Evolutionary conservation across 176 grass and related monocot species (phyloP), one percentile per base, ranked within the genome.

Genomic region (Oryza meyeriana): DNA sequence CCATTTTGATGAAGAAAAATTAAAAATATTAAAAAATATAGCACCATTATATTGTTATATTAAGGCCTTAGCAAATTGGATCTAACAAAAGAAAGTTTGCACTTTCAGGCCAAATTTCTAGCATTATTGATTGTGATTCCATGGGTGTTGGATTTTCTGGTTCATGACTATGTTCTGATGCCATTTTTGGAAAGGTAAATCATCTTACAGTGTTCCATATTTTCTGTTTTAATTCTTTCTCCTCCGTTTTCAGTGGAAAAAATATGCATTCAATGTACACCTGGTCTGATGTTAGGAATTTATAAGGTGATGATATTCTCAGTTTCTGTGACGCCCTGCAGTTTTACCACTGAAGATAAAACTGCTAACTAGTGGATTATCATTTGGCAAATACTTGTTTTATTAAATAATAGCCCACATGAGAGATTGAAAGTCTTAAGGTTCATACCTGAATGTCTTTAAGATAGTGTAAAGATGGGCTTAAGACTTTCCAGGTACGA

Each of bases 141-240:
- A 6, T 94, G 59, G 86, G 30, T 77, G 34, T 82, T 89, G 71
- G 92, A 94, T 81, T 93, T 95, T 88, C 66, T 94, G 59, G 86
- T 98, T 87, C 95, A 98, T 93, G 95, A 98, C 88, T 94, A 88
- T 77, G 86, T 94, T 87, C 80, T 98, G 72, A 94, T 98, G 95
- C 92, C 92, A 71, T 98, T 98, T 83, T 79, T 98, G 89, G 95
- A 98, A 75, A 94, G 95, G 95, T 98, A 89, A 82, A 81, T 66
- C 44, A 12, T 66, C 26, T 74, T 69, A 8, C 22, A 31, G 10
- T 42, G 61, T 85, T 77, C 10, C 18, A 62, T 79, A 34, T 31
- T 18, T 61, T 80, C 14, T 10, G 55, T 76, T 48, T 38, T 26
- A 59, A 24, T 11, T 34, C 10, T 10, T 18, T 74, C 0, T 22